Evolutionary conservation across 257 asterid genomes (phyloP), one percentile per base, ranked within the genome.

Genomic region (Rauvolfia tetraphylla): DNA sequence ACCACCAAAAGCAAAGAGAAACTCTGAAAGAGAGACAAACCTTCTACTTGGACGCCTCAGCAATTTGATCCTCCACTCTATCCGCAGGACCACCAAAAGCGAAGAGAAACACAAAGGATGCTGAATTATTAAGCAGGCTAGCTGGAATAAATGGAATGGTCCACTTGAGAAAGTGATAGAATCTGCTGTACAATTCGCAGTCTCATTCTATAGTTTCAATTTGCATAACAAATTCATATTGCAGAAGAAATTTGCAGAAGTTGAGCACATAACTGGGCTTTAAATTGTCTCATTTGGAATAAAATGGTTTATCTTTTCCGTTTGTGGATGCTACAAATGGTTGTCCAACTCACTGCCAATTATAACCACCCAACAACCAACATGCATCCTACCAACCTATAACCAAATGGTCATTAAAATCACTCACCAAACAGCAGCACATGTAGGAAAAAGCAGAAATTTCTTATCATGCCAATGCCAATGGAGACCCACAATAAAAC

Each of bases 301-400:
- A 39, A 31, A 69, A 41, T 39, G 25, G 11, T 36, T 62, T 34
- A 18, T 42, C 54, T 7, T 39, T 68, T 41, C 29, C 38, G 34
- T 25, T 25, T 42, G 74, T 5, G 74, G 57, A n/a, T 70, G 57
- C 4, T 25, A 42, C 27, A 44, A 27, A 70, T 5, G 41, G 38
- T 46, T 25, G 38, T 34, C 79, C 78, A 75, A 75, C 71, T 73
- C 74, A 49, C 71, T 27, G 58, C 68, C 29, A 80, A 69, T 78
- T 27, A 80, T 69, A 72, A 59, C 85, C 70, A 84, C 81, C 82
- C 83, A 81, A 74, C 86, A 79, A 80, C 88, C 82, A 79, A 77
- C 91, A 85, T 87, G 92, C 87, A 78, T 76, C 88, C 90, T 80
- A 81, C 89, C 89, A 87, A 86, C 89, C 82, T 51, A 61, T 74